Evolutionary conservation across 2,329 filamentous ascomycete species (phyloP), one percentile per base, ranked within the genome.

Genomic region (Cercospora sojina): DNA sequence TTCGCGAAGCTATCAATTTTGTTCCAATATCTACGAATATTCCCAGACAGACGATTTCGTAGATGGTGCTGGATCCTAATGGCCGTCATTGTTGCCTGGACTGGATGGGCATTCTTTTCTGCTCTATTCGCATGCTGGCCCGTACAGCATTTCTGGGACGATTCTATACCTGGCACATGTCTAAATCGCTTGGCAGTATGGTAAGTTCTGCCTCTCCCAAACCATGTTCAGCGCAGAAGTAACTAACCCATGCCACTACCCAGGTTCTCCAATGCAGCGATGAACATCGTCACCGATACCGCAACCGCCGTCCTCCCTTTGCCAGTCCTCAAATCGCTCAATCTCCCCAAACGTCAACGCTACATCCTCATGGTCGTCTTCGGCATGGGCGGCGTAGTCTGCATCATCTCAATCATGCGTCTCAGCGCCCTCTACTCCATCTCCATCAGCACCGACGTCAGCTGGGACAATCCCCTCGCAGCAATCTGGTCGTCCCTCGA

Each of bases 281-380:
- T 78, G 59, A 77, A 77, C 41, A 77, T 79, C 59, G 55, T 74
- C 8, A 77, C 75, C 10, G 77, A 79, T 63, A 56, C 77, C 8
- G 68, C 73, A 47, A 75, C 77, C 18, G 72, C 74, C 12, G 47
- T 75, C 1, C 64, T 78, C 2, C 77, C 77, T 5, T 71, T 79
- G 59, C 76, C 75, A 4, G 74, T 77, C 3, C 64, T 79, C 13
- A 72, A 71, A 7, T 68, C 64, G 0, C 66, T 79, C 27, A 72
- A 75, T 25, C 67, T 79, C 18, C 69, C 71, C 1, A 72, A 64
- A 51, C 72, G 67, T 18, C 75, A 77, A 62, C 75, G 74, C 59
- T 61, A 67, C 38, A 67, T 74, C 4, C 66, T 79, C 25, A 76
- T 76, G 68, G 74, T 70, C 20, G 71, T 78, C 3, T 79, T 78